Evolutionary conservation across 2,329 filamentous ascomycete species (phyloP).

Genomic region (Zymoseptoria crescenta): DNA sequence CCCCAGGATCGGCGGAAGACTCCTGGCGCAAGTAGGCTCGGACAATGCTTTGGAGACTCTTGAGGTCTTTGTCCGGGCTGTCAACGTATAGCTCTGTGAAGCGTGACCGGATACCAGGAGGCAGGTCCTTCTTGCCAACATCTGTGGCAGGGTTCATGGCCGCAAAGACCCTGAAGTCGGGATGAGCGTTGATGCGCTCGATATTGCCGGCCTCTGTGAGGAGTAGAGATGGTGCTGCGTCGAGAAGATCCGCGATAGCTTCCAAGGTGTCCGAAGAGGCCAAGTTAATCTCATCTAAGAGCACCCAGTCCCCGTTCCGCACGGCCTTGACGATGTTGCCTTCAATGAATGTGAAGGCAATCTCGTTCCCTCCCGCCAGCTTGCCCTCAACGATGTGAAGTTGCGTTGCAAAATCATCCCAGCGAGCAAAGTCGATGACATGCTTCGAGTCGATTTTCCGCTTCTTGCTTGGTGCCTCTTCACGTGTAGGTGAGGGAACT

Average conservation of each 20-base stretch:
- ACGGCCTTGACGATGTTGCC: conserved; percentile 95
- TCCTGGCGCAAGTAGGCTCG: conserved; percentile 71
- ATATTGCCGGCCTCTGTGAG: conserved; percentile 91
- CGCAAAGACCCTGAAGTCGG: conserved; percentile 90
- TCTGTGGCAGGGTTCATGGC: conserved; percentile 99
- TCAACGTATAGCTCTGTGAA: conserved; percentile 96
- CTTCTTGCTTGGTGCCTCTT: conserved; percentile 64
- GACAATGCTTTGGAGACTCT: conserved; percentile 81
- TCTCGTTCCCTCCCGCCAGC: conserved; percentile 61
- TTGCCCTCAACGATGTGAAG: conserved; percentile 75
- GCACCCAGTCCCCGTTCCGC: conserved; percentile 90
- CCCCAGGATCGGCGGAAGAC: conserved; percentile 61
- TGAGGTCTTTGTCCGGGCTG: conserved; percentile 77
- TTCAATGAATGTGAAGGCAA: conserved; percentile 93
- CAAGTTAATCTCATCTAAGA: conserved; percentile 95
- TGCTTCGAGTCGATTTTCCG: conserved; percentile 51
- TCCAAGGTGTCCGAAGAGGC: conserved; percentile 92
- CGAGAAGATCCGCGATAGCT: conserved; percentile 82
- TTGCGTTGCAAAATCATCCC: conserved; percentile 70
- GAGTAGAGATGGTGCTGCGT: conserved; percentile 70
- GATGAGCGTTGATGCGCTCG: conserved; percentile 79
- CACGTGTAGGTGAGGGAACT: conserved; percentile 42
- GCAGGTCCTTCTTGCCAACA: conserved; percentile 89
- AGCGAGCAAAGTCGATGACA: conserved; percentile 48
- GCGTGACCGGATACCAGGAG: conserved; percentile 75